Evolutionary conservation across 2,329 filamentous ascomycete species (phyloP), one percentile per base, ranked within the genome.

Genomic region (Ophiosphaerella korrae): DNA sequence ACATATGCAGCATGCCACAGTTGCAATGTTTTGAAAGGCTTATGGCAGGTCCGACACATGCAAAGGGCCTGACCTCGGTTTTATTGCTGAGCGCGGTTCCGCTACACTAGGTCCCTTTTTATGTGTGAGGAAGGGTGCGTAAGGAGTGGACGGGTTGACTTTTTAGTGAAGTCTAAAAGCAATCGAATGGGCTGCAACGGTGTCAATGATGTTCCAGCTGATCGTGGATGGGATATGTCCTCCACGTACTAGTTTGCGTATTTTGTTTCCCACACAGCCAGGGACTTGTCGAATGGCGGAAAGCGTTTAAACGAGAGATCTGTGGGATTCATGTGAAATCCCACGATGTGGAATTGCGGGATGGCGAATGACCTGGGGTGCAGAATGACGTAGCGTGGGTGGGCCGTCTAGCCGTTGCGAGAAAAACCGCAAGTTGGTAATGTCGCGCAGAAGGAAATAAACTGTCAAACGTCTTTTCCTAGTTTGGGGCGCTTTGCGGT

Each of bases 311-410:
- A 60, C 49, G 55, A 60, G 52, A 53, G 34, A 40, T 42, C 55
- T 53, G 39, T 56, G 52, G 60, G 62, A 63, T 53, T 57, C 63
- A 66, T 66, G 63, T 66, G 63, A 64, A 58, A 58, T 56, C 52
- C 53, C 48, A 54, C 56, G 52, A 44, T 48, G 53, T 58, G 46
- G 43, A 62, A 45, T 36, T 52, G 55, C 33, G 37, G 44, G 36
- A 42, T 53, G 46, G 35, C 45, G 47, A 40, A 48, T 37, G 49
- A 53, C 55, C 44, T 53, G 53, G 50, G 52, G 55, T 55, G 58
- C 58, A 59, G 46, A 49, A 66, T 66, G 63, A 66, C 63, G 63
- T 66, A 63, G 55, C 33, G 40, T 31, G 43, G 45, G 52, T 52
- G 55, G 56, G 57, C 51, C 45, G 52, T 31, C 37, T 46, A 46